Percentiles rank a stretch among this genome's conserved stretches.
These are phyloP conservation scores for Tagetes patula DNA, from an alignment of 129 eudicot species.

Conservation along the genomic window DNA sequence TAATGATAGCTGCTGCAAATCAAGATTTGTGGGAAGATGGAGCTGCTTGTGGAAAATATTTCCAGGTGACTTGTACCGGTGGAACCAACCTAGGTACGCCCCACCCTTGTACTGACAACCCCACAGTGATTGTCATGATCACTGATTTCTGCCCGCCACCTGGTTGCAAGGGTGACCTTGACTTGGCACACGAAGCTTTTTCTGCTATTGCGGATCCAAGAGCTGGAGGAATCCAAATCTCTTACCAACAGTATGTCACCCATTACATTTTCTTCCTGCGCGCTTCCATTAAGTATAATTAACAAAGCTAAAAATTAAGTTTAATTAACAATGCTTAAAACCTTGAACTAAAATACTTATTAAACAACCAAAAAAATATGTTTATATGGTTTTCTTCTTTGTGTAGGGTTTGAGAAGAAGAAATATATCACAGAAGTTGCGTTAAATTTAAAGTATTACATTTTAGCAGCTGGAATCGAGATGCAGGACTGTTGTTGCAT, in stretches of 20 bases:
- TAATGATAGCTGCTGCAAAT: conserved; percentile 31
- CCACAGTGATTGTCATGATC: conserved; percentile 21
- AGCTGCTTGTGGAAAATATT: conserved; percentile 13
- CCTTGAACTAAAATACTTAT: no score
- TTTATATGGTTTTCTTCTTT: not conserved
- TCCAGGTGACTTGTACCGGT: conserved; percentile 28
- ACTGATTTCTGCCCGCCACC: conserved; percentile 16
- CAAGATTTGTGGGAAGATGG: conserved; percentile 25
- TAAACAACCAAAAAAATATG: no score
- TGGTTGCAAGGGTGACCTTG: conserved; percentile 34
- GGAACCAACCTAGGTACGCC: conserved; percentile 23
- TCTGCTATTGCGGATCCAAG: conserved; percentile 21
- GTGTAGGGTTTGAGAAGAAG: conserved; percentile 13
- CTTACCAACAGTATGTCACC: conserved; percentile 11
- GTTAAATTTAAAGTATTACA: not conserved
- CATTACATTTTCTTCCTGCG: not conserved
- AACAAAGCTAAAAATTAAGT: not conserved
- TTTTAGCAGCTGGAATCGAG: not conserved
- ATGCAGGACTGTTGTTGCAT: not conserved
- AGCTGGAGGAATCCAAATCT: conserved; percentile 31
- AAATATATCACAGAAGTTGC: not conserved
- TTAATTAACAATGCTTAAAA: not conserved
- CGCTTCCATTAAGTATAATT: not conserved
- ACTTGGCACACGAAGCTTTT: conserved; percentile 31
- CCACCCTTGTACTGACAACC: conserved; percentile 17